phyloP scores from a whole-genome alignment of 2,329 filamentous ascomycete genomes.

The Monosporascus sp. region DNA sequence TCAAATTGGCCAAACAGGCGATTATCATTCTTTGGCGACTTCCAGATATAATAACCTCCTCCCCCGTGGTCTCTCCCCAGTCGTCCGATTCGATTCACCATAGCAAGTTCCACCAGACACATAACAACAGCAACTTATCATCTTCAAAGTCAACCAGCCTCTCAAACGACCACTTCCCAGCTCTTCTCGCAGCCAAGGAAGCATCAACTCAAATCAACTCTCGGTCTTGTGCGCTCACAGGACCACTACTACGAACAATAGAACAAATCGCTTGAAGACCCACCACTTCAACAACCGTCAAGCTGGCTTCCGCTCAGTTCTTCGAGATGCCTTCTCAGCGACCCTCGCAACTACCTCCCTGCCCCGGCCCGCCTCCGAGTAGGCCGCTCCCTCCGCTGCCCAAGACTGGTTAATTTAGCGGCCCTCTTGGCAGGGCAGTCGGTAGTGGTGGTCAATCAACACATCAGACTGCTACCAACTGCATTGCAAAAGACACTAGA shows the following conservation, averaged over 20 bases:
- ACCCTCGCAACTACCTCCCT: slow-evolving; percentile 61
- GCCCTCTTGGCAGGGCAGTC: neutral
- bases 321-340: slow-evolving; percentile 53
- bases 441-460: neutral
- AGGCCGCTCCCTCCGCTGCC: slow-evolving; percentile 61
- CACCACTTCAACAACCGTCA: slow-evolving; percentile 14
- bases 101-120: slow-evolving; percentile 11
- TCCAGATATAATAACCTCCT: slow-evolving; percentile 27
- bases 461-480: neutral
- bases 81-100: slow-evolving; percentile 16
- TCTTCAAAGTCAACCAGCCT: slow-evolving; percentile 4
- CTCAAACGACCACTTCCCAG: slow-evolving; percentile 1
- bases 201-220: neutral
- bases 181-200: too few species aligned
- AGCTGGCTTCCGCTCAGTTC: slow-evolving; percentile 24
- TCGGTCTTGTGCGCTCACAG: neutral
- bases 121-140: slow-evolving; percentile 11
- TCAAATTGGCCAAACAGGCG: slow-evolving; percentile 13
- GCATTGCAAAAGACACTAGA: neutral
- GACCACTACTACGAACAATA: neutral
- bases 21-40: slow-evolving; percentile 16
- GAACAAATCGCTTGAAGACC: slow-evolving; percentile 7
- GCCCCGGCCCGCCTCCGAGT: slow-evolving; percentile 60
- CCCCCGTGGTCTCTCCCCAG: slow-evolving; percentile 16
- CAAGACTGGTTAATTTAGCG: slow-evolving; percentile 45